Evolutionary conservation across 2,329 filamentous ascomycete genomes (phyloP), one percentile per base, ranked within the genome.

Genomic region (Diaporthe capsici): DNA sequence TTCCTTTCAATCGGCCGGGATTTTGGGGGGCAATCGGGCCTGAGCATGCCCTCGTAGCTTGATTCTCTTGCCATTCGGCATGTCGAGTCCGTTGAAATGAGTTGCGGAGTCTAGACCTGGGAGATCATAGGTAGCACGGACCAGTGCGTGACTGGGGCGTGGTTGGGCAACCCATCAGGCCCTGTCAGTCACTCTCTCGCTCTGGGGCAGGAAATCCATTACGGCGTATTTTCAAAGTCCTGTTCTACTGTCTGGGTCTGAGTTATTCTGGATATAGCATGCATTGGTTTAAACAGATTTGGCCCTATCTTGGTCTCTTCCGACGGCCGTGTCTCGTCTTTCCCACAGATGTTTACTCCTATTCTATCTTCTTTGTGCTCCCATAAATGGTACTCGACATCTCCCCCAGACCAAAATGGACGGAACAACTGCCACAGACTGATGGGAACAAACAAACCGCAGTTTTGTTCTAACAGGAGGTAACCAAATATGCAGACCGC

Each of bases 91-190:
- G 28, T 67, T 34, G 42, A 47, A 31, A 65, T 65, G 60, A 65
- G 39, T 6, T n/a, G 60, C 60, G 15, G 60, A 65, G 60, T 39
- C 42, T 25, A 65, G 25, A 31, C 39, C 28, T 49, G 44, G 61
- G 42, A 34, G 42, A 49, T 67, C 61, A 49, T 20, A 49, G 28
- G 44, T 67, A 67, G 63, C 63, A 67, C 63, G 63, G 63, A 25
- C 63, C 63, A 67, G 31, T 67, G 63, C 7, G 63, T 51, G 63
- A 67, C 63, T 67, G 28, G 63, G 44, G 63, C 44, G 49, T 37
- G 44, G 22, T n/a, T 47, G 42, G 44, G 63, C 25, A 65, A 9
- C 63, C 28, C 63, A 37, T 37, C 28, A 25, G 44, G 28, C 63
- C 31, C 13, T 25, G 42, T 34, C 44, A 25, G 42, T 44, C 42